phyloP scores from a whole-genome alignment of 2,329 filamentous ascomycete genomes.

The Pseudopyricularia javanii region DNA sequence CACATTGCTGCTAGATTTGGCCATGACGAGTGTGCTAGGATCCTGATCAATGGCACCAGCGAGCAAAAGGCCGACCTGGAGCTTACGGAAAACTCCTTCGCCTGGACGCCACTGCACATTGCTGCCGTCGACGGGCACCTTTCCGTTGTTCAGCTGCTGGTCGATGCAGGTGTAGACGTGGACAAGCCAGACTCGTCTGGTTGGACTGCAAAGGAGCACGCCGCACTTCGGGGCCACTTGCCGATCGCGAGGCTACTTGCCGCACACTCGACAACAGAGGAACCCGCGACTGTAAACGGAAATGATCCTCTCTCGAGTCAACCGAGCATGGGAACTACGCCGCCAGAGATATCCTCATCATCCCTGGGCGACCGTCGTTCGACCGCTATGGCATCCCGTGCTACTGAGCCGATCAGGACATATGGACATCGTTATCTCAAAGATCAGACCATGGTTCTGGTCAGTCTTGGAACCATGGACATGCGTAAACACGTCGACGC shows the following conservation, averaged over 20 bases:
- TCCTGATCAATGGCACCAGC: slow-evolving; percentile 58
- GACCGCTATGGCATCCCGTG: slow-evolving; percentile 31
- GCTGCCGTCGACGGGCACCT: slow-evolving; percentile 82
- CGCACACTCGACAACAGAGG: slow-evolving; percentile 27
- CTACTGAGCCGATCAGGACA: slow-evolving; percentile 74
- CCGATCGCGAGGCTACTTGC: slow-evolving; percentile 61
- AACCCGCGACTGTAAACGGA: slow-evolving; percentile 10
- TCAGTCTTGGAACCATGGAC: slow-evolving; percentile 92
- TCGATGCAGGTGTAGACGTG: slow-evolving; percentile 66
- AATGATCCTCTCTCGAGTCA: not conserved
- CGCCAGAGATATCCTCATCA: slow-evolving; percentile 46
- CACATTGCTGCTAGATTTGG: slow-evolving; percentile 87
- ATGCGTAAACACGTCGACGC: slow-evolving; percentile 69
- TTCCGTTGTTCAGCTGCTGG: slow-evolving; percentile 61
- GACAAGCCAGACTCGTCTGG: slow-evolving; percentile 72
- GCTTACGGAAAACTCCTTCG: slow-evolving; percentile 69
- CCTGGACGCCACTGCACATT: slow-evolving; percentile 92
- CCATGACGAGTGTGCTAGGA: slow-evolving; percentile 65
- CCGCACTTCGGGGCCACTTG: slow-evolving; percentile 78
- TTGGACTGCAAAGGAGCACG: slow-evolving; percentile 91
- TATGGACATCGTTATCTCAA: slow-evolving; percentile 94
- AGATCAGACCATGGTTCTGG: slow-evolving; percentile 77
- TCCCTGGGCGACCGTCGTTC: slow-evolving; percentile 47
- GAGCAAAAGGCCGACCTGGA: slow-evolving; percentile 67
- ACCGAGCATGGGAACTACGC: slow-evolving; percentile 20